Conservation (phyloP, 352 stramenopile genomes). For the Globisporangium cylindrosporum region DNA sequence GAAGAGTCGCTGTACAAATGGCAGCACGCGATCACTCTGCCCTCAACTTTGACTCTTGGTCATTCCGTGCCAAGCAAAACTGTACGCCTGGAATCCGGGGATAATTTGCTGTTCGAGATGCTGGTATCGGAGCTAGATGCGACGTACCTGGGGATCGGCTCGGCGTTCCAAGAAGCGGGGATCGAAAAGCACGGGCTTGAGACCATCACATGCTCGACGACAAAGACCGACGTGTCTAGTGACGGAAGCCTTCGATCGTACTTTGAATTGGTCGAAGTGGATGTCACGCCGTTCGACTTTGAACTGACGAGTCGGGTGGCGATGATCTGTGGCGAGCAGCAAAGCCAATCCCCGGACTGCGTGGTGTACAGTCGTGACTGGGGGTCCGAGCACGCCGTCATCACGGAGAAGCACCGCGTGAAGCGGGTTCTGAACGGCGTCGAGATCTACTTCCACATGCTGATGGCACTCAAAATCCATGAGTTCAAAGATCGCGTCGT, state of each 20-base stretch:
- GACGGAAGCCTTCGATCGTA: not conserved
- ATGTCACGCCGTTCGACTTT: conserved; percentile 7
- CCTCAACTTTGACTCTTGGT: not conserved
- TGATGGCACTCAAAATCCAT: not conserved
- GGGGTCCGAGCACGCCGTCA: not conserved
- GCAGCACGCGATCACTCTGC: not conserved
- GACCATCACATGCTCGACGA: not conserved
- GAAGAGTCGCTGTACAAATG: conserved; percentile 11
- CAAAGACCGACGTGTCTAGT: not conserved
- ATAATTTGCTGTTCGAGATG: conserved; percentile 14
- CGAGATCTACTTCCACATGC: not conserved
- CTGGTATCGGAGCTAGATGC: conserved; percentile 14
- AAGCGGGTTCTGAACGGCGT: not conserved
- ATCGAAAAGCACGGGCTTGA: not conserved
- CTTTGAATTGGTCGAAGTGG: conserved; percentile 11
- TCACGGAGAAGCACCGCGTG: conserved; percentile 8
- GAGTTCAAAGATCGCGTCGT: not conserved
- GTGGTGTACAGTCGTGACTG: conserved; percentile 2
- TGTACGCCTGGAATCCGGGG: conserved; percentile 4
- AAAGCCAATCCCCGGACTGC: not conserved
- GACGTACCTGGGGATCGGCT: conserved; percentile 3
- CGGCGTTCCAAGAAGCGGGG: conserved; percentile 1
- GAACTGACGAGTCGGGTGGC: not conserved
- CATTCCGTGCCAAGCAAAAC: not conserved
- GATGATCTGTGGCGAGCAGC: not conserved